Evolutionary conservation across 78 protist genomes (phyloP), one percentile per base, ranked within the genome.

Genomic region (Chrysochromulina parva): DNA sequence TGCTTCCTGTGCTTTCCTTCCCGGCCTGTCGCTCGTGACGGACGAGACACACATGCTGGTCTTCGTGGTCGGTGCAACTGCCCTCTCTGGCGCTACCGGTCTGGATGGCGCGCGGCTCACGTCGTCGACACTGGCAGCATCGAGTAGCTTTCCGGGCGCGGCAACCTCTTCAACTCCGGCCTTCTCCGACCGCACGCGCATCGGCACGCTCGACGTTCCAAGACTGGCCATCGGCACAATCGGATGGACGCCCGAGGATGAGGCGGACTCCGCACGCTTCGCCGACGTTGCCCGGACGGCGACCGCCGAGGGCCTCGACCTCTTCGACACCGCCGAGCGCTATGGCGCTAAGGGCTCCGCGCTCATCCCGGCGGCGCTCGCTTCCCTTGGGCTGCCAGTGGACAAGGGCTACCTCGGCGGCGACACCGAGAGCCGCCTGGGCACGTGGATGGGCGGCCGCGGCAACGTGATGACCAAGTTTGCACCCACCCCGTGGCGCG

Each of bases 311-410:
- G 89, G 89, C 89, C 74, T 85, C 28, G 74, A 59, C 89, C 52
- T 85, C 55, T 60, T 85, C 89, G 89, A 85, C 73, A 59, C 89
- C 1, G 89, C 89, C 1, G 89, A 85, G 71, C 89, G 89, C 28
- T 85, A 85, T 47, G 89, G 89, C 55, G 89, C 89, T 5, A 10
- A 57, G 1, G 19, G 58, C 0, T 54, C 3, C 22, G 3, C 55
- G 0, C 50, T 85, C 38, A 59, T 85, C 73, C 69, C 69, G 38
- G 58, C 57, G 0, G 73, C 89, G 1, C 74, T 60, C 0, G 53
- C 48, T 28, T 53, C 22, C 20, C 7, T 85, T 55, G 89, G 89
- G 24, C 74, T 85, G 11, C 89, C 74, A 4, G 57, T 48, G 9
- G 74, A 38, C 57, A 3, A 1, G 4, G 7, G 22, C 7, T 48